These are phyloP conservation scores for Candida odintsovae DNA, from an alignment of 805 yeast genomes.

Conservation along the genomic window DNA sequence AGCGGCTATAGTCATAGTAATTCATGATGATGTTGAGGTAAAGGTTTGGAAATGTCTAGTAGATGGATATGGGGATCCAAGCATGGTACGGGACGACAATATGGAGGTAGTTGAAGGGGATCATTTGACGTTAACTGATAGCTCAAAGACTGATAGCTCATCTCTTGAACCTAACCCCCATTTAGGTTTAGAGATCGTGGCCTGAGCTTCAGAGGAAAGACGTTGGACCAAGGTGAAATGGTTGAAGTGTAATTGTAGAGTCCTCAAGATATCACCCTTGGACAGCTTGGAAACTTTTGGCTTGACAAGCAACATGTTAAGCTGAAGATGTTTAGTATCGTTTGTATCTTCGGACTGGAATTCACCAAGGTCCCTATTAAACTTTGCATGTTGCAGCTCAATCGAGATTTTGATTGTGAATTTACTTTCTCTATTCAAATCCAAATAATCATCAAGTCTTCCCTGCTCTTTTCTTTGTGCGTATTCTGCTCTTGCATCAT, in stretches of 20 bases:
- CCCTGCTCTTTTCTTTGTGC: not conserved
- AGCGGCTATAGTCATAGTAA: too few species aligned
- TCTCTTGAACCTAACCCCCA: slow-evolving; percentile 20
- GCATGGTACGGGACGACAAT: too few species aligned
- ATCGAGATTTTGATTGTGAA: not conserved
- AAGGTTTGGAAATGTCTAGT: too few species aligned
- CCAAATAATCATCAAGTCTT: not conserved
- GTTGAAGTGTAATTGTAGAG: slow-evolving; percentile 9
- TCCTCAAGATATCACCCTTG: slow-evolving; percentile 3
- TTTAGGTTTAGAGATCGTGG: slow-evolving; percentile 6
- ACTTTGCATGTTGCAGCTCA: slow-evolving; percentile 1
- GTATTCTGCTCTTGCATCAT: slow-evolving; percentile 5
- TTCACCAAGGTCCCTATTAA: slow-evolving; percentile 5
- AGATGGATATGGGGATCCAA: too few species aligned
- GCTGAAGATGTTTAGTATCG: slow-evolving; percentile 1
- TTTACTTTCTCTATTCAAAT: not conserved
- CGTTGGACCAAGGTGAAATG: slow-evolving; percentile 7
- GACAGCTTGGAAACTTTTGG: slow-evolving; percentile 11
- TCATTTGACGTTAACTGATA: slow-evolving; percentile 3
- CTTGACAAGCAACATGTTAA: slow-evolving; percentile 9
- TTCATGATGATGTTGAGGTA: not conserved
- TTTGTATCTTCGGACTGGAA: not conserved
- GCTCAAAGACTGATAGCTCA: slow-evolving; percentile 13
- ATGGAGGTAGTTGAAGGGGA: not conserved
- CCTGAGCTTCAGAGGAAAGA: not conserved